Evolutionary conservation across 2,329 filamentous ascomycete genomes (phyloP).

Genomic region (Aspergillus arachidicola): DNA sequence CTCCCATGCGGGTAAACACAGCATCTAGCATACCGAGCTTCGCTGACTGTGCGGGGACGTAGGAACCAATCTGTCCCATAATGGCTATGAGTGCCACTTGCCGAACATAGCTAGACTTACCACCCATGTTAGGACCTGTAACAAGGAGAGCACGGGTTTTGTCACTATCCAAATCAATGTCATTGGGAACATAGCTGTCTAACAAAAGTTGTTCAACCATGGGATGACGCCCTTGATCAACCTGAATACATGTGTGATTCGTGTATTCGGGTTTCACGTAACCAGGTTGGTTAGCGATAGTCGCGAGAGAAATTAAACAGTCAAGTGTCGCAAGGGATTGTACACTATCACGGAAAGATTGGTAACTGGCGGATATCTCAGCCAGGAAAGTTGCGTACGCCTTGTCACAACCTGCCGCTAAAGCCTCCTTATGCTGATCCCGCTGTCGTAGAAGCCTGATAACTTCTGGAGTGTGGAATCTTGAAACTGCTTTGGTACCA

Average conservation of each 20-base stretch:
- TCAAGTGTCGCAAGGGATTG: slow-evolving; percentile 84
- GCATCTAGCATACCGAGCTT: slow-evolving; percentile 82
- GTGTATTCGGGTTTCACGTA: slow-evolving; percentile 78
- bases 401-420: slow-evolving; percentile 85
- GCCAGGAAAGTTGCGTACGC: slow-evolving; percentile 74
- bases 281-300: slow-evolving; percentile 80
- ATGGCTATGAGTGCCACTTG: slow-evolving; percentile 88
- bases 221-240: slow-evolving; percentile 80
- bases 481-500: slow-evolving; percentile 86
- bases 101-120: slow-evolving; percentile 96
- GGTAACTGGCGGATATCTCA: slow-evolving; percentile 80
- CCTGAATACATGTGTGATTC: slow-evolving; percentile 67
- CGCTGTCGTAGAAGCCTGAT: slow-evolving; percentile 80
- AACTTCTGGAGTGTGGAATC: slow-evolving; percentile 93
- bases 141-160: slow-evolving; percentile 76
- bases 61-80: slow-evolving; percentile 92
- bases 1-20: slow-evolving; percentile 93
- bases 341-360: slow-evolving; percentile 84
- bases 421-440: slow-evolving; percentile 91
- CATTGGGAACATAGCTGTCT: slow-evolving; percentile 88
- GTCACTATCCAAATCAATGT: slow-evolving; percentile 70
- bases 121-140: slow-evolving; percentile 98
- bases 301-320: slow-evolving; percentile 83
- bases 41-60: slow-evolving; percentile 78
- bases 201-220: slow-evolving; percentile 92